Percentiles rank a stretch among this genome's conserved stretches.
Evolutionary conservation across 768 basidiomycete genomes (phyloP).

Genomic region (Fomitopsis pulvina): DNA sequence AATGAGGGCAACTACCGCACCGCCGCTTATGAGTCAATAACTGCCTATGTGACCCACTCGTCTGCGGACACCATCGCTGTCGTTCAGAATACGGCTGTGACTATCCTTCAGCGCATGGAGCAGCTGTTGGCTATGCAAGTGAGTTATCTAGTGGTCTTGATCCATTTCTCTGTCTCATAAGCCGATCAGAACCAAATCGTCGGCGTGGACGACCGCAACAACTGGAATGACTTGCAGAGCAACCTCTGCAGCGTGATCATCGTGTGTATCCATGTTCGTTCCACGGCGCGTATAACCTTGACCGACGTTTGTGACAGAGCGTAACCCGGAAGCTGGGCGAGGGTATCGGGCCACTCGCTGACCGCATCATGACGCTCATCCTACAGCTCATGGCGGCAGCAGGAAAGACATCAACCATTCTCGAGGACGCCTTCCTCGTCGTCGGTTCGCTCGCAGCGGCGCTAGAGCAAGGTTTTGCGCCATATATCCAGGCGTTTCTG

Average conservation of each 20-base stretch:
- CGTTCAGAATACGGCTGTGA: conserved; percentile 75
- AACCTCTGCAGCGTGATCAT: conserved; percentile 90
- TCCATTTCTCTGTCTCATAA: background rate
- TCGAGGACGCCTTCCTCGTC: conserved; percentile 95
- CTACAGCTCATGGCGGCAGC: conserved; percentile 81
- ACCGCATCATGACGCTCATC: conserved; percentile 91
- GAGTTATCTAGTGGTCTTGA: conserved; percentile 12
- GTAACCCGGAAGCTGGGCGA: conserved; percentile 79
- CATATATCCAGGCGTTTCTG: conserved; percentile 81
- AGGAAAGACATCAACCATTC: conserved; percentile 88
- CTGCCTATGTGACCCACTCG: conserved; percentile 77
- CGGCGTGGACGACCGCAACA: conserved; percentile 93
- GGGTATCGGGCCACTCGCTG: conserved; percentile 82
- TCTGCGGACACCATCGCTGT: conserved; percentile 72
- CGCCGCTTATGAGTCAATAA: conserved; percentile 93
- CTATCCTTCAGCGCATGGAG: conserved; percentile 87
- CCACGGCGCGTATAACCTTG: too few species aligned
- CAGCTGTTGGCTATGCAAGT: conserved; percentile 81
- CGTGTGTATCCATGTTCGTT: conserved; percentile 37
- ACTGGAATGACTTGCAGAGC: conserved; percentile 97
- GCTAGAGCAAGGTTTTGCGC: conserved; percentile 70
- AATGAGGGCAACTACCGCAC: conserved; percentile 94
- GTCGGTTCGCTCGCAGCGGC: conserved; percentile 82
- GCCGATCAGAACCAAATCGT: conserved; percentile 94
- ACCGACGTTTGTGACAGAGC: conserved; percentile 50